Conservation (phyloP, 768 basidiomycete species). For the Termitomyces titanicus region DNA sequence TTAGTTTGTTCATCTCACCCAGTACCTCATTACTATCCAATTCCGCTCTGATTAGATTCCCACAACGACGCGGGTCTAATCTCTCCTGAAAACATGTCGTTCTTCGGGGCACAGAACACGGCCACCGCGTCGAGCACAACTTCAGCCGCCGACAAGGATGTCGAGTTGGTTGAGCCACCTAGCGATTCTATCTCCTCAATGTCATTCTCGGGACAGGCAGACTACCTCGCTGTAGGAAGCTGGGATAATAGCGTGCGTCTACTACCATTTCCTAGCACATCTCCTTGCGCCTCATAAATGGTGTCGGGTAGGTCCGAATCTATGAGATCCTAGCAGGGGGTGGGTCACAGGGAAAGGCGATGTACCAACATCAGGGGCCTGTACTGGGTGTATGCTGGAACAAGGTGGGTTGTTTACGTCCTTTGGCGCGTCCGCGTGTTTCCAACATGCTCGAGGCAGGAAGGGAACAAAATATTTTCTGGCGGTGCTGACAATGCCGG, state of each 20-base stretch:
- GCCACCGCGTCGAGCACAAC: conserved; percentile 9
- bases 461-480: conserved; percentile 87
- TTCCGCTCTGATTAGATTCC: neutral
- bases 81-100: conserved; percentile 11
- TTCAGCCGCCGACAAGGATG: conserved; percentile 36
- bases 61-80: neutral
- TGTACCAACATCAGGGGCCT: conserved; percentile 88
- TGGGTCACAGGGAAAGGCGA: conserved; percentile 84
- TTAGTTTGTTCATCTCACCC: neutral
- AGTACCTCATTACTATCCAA: neutral
- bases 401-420: conserved; percentile 49
- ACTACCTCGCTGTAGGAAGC: conserved; percentile 88
- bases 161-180: conserved; percentile 79
- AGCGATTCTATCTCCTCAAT: conserved; percentile 84
- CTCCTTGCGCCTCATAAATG: conserved; percentile 8
- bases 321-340: conserved; percentile 85
- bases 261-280: neutral
- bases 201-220: conserved; percentile 79
- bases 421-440: conserved; percentile 1
- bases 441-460: conserved; percentile 39
- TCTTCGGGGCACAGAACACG: conserved; percentile 13
- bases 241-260: conserved; percentile 88
- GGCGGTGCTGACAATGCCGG: conserved; percentile 94
- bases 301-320: conserved; percentile 68
- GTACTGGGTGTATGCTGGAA: conserved; percentile 90